Conservation (phyloP, 2,329 filamentous ascomycete species). For the Cordyceps cicadae region DNA sequence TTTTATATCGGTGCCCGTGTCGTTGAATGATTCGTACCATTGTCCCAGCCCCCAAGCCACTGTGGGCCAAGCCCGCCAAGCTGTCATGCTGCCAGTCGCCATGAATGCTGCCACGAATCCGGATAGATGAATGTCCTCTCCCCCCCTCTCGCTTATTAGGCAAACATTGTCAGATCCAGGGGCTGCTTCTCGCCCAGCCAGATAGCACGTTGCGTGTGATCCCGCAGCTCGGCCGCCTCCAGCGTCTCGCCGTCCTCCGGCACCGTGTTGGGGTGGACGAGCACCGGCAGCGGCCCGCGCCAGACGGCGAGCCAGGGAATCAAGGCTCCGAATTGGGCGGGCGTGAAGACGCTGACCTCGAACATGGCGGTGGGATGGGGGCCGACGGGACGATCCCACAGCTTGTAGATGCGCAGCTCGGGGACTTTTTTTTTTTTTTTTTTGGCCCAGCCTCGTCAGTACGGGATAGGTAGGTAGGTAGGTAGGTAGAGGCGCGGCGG, state of each 20-base stretch:
- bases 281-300: constrained; percentile 66
- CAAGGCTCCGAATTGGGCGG: constrained; percentile 82
- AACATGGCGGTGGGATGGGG: constrained; percentile 86
- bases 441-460: background rate
- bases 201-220: constrained; percentile 61
- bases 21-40: too few relatives aligned
- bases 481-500: too few relatives aligned
- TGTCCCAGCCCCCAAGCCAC: too few relatives aligned
- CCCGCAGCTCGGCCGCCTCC: constrained; percentile 32
- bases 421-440: constrained; percentile 48
- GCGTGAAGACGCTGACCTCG: constrained; percentile 81
- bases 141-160: background rate
- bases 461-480: too few relatives aligned
- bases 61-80: background rate
- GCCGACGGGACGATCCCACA: constrained; percentile 71
- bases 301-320: constrained; percentile 77
- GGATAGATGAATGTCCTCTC: too few relatives aligned
- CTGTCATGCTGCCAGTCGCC: too few relatives aligned
- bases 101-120: too few relatives aligned
- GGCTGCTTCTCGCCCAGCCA: constrained; percentile 65
- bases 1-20: too few relatives aligned
- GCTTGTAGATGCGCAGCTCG: constrained; percentile 70
- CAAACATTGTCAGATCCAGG: background rate
- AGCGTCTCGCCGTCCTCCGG: constrained; percentile 27
- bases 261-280: constrained; percentile 79